These are phyloP conservation scores for Spathaspora boniae DNA, from an alignment of 805 yeast species.

Conservation along the genomic window DNA sequence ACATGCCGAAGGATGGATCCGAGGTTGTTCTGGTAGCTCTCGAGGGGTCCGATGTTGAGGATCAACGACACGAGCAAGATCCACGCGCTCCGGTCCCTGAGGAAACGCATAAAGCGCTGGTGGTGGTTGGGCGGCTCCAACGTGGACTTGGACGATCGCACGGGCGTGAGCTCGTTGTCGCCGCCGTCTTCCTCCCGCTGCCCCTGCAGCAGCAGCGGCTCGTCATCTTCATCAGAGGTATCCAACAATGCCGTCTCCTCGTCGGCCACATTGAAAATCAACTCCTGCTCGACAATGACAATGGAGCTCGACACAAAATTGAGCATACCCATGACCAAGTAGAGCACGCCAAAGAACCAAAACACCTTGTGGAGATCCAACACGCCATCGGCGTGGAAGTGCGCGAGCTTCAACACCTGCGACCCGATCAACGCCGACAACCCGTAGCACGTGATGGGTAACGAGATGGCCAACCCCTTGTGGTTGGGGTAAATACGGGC, in stretches of 20 bases:
- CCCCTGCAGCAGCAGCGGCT: constrained; percentile 9
- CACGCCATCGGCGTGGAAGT: constrained; percentile 25
- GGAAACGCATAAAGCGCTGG: constrained; percentile 30
- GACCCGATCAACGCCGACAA: constrained; percentile 74
- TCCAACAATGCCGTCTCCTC: constrained; percentile 22
- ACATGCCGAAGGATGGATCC: constrained; percentile 57
- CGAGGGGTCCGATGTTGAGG: constrained; percentile 76
- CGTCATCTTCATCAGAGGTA: constrained; percentile 2
- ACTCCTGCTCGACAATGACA: constrained; percentile 54
- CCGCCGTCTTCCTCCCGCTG: constrained; percentile 17
- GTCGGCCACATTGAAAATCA: constrained; percentile 4
- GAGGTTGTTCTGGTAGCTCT: constrained; percentile 78
- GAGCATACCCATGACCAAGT: constrained; percentile 52
- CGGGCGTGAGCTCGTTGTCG: constrained; percentile 28
- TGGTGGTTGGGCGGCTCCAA: constrained; percentile 39
- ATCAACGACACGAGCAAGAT: constrained; percentile 60
- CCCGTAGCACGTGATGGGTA: constrained; percentile 89
- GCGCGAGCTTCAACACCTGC: constrained; percentile 47
- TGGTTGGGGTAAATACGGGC: constrained; percentile 77
- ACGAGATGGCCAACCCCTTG: constrained; percentile 78
- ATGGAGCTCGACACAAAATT: constrained; percentile 65
- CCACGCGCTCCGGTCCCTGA: constrained; percentile 60
- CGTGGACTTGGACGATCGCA: constrained; percentile 17
- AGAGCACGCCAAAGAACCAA: constrained; percentile 47
- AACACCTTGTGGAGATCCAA: constrained; percentile 54